Percentiles rank a stretch among this genome's conserved stretches.
phyloP scores from a whole-genome alignment of 2,329 filamentous ascomycete genomes.

The Rutstroemia sydowiana region DNA sequence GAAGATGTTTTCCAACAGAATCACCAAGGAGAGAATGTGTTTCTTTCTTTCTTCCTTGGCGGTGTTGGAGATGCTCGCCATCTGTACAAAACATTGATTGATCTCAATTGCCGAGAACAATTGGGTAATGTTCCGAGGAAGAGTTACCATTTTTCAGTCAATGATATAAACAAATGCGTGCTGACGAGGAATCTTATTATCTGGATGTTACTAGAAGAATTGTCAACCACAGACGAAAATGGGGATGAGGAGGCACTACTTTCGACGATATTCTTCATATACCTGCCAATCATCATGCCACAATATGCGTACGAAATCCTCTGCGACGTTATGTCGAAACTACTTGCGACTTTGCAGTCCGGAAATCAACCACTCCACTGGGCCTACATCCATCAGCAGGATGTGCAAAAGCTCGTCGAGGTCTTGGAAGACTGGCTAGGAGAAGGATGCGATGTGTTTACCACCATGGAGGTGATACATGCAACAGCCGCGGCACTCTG shows the following conservation, averaged over 20 bases:
- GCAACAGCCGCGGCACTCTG: neutral
- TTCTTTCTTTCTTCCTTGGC: conserved; percentile 12
- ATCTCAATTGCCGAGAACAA: conserved; percentile 3
- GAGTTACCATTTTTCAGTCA: conserved; percentile 13
- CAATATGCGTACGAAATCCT: conserved; percentile 7
- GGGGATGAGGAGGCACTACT: conserved; percentile 1
- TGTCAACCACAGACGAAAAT: neutral
- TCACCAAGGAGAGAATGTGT: neutral
- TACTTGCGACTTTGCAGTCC: neutral
- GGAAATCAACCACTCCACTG: neutral
- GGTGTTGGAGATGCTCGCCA: conserved; percentile 12
- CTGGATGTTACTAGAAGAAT: conserved; percentile 9
- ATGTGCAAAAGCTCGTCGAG: neutral
- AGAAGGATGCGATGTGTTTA: neutral
- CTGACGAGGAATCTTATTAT: conserved; percentile 11
- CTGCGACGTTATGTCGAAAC: neutral
- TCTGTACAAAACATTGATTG: conserved; percentile 7
- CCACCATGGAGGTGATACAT: neutral
- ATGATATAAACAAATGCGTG: conserved; percentile 12
- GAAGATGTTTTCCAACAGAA: neutral
- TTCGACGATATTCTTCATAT: conserved; percentile 10
- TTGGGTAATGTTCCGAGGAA: neutral
- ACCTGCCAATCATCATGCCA: conserved; percentile 11
- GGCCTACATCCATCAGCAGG: neutral
- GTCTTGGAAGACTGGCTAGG: neutral